Percentiles rank a stretch among this genome's conserved stretches.
Evolutionary conservation across 2,329 filamentous ascomycete species (phyloP).

Genomic region (Pseudocercospora vitis): DNA sequence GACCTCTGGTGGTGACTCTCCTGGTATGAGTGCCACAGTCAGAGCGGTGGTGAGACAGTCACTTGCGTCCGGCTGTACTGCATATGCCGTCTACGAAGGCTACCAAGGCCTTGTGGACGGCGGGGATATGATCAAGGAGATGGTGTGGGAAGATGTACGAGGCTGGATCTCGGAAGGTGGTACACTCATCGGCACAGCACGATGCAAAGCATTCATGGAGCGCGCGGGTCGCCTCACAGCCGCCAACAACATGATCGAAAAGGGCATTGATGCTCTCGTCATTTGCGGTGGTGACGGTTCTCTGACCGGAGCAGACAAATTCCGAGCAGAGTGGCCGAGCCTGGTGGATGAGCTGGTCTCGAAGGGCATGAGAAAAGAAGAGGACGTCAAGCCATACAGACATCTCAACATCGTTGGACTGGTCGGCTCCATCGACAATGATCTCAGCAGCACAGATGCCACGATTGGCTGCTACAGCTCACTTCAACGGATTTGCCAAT

Average conservation of each 20-base stretch:
- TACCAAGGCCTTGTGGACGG: constrained; percentile 94
- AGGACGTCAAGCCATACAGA: constrained; percentile 73
- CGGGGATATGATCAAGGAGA: constrained; percentile 80
- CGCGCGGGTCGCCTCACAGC: constrained; percentile 78
- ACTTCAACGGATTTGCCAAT: constrained; percentile 87
- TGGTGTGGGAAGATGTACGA: constrained; percentile 90
- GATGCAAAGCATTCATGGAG: constrained; percentile 90
- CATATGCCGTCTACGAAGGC: constrained; percentile 70
- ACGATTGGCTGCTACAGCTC: constrained; percentile 97
- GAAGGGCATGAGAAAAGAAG: constrained; percentile 66
- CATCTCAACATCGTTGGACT: constrained; percentile 95
- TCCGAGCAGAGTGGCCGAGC: constrained; percentile 87
- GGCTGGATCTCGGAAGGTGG: constrained; percentile 93
- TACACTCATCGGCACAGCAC: constrained; percentile 91
- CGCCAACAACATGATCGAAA: constrained; percentile 89
- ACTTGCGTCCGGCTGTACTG: constrained; percentile 66
- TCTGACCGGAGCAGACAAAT: constrained; percentile 90
- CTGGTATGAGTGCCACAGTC: constrained; percentile 91
- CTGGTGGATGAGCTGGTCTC: constrained; percentile 81
- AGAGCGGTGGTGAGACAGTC: constrained; percentile 88
- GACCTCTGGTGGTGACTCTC: constrained; percentile 92
- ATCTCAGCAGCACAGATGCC: constrained; percentile 93
- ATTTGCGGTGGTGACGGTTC: constrained; percentile 97
- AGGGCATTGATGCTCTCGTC: constrained; percentile 92
- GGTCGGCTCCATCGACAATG: constrained; percentile 97